Conservation (phyloP, 2,329 filamentous ascomycete species). For the Claviceps citrina region DNA sequence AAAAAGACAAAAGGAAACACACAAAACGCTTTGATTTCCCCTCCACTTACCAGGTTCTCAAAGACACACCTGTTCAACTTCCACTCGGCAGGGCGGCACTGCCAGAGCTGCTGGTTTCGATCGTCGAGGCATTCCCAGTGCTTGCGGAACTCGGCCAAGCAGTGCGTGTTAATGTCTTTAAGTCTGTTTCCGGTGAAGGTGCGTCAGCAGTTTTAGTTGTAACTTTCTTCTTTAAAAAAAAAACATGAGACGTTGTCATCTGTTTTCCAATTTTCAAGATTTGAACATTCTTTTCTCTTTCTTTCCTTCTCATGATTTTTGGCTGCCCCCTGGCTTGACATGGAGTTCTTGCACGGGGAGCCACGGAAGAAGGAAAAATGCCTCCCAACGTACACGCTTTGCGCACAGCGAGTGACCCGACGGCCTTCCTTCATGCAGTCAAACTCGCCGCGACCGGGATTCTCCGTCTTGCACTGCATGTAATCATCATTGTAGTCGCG, state of each 20-base stretch:
- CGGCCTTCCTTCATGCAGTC: slow-evolving; percentile 94
- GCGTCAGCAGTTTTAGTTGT: too few relatives aligned
- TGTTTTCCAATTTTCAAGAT: too few relatives aligned
- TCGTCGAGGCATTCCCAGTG: slow-evolving; percentile 95
- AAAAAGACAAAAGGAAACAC: not conserved
- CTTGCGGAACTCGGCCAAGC: slow-evolving; percentile 74
- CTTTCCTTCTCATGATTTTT: too few relatives aligned
- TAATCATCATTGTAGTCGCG: slow-evolving; percentile 94
- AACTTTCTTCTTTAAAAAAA: too few relatives aligned
- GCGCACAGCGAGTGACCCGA: slow-evolving; percentile 89
- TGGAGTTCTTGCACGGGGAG: too few relatives aligned
- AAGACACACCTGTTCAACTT: slow-evolving; percentile 90
- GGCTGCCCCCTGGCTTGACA: too few relatives aligned
- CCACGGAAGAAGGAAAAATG: not conserved
- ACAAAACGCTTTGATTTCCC: not conserved
- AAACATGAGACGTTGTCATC: not conserved
- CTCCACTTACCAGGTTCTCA: slow-evolving; percentile 67
- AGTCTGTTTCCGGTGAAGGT: slow-evolving; percentile 37
- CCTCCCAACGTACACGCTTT: slow-evolving; percentile 77
- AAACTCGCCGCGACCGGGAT: slow-evolving; percentile 76
- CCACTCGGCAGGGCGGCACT: slow-evolving; percentile 79
- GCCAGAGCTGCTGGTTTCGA: slow-evolving; percentile 96
- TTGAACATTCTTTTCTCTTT: too few relatives aligned
- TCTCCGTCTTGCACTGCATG: slow-evolving; percentile 98
- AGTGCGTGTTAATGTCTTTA: slow-evolving; percentile 91